Base-by-base conservation (phyloP, 139 green algal species). In the Dunaliella primolecta region DNA sequence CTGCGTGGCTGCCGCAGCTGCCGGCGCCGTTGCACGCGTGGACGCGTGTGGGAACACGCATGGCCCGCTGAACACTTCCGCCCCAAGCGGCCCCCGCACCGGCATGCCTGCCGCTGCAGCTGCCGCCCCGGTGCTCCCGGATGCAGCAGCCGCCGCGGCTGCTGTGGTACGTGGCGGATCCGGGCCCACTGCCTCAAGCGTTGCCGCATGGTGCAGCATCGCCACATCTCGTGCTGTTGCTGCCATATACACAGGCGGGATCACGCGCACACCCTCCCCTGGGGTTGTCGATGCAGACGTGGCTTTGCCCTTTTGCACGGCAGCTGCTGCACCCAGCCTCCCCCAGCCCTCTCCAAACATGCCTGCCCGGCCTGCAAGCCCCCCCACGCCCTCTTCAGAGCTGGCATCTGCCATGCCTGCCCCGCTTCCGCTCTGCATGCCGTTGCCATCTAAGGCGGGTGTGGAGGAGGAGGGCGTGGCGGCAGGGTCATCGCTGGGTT, bases 1-100 rank as follows among this genome's bases (percentile, higher is more conserved):
- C 81, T 89, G 85, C 33, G 89, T 86, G 35, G 38, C 72, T 38
- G 29, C 74, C 27, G 77, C 76, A 36, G 56, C 72, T 2, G 80
- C 74, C 15, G 30, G 37, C n/a, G 76, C 81, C 11, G 78, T 64
- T 31, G 72, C 81, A 2, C 32, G 76, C 0, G 76, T 81, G 31
- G 36, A 24, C 2, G 76, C 37, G n/a, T 64, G 81, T 74, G 82
- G 46, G 7, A 79, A 86, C 29, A 84, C 81, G 23, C 55, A 35
- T 1, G 85, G 85, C 1, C 57, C 34, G 32, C 55, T 30, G 71
- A 81, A 89, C 34, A 89, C 75, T 36, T 84, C 81, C 3, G 85
- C 78, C 33, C 77, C 77, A 25, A 64, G 20, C 1, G 35, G 35
- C 34, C 77, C 77, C 1, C 35, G 35, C 25, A 36, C 30, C 15